phyloP scores from a whole-genome alignment of 371 early-diverging fungal genomes.

The Mucor ambiguus region DNA sequence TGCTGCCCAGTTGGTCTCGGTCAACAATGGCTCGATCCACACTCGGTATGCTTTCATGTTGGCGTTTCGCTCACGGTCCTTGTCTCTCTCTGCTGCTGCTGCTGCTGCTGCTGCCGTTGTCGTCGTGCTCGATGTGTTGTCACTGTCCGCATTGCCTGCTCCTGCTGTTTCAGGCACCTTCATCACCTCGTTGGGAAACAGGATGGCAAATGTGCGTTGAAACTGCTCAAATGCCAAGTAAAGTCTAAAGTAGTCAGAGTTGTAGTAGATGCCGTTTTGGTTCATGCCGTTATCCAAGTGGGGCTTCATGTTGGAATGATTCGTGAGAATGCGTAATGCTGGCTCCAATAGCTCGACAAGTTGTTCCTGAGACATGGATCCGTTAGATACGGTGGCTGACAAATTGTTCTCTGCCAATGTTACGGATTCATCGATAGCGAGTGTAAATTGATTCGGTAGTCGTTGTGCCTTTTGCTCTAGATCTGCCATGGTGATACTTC shows the following conservation, averaged over 20 bases:
- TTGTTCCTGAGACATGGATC: slow-evolving; percentile 27
- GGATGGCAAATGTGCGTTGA: slow-evolving; percentile 37
- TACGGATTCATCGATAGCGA: slow-evolving; percentile 31
- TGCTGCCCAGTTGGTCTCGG: slow-evolving; percentile 53
- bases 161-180: slow-evolving; percentile 12
- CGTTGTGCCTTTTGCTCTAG: slow-evolving; percentile 48
- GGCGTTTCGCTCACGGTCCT: slow-evolving; percentile 45
- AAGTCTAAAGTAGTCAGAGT: slow-evolving; percentile 51
- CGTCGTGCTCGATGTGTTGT: not conserved
- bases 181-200: slow-evolving; percentile 38
- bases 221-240: slow-evolving; percentile 56
- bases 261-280: slow-evolving; percentile 57
- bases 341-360: slow-evolving; percentile 36
- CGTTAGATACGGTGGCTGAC: slow-evolving; percentile 9
- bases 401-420: slow-evolving; percentile 1
- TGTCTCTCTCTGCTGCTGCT: slow-evolving; percentile 28
- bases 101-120: not conserved
- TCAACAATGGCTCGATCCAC: slow-evolving; percentile 48
- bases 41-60: slow-evolving; percentile 52
- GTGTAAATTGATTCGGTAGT: slow-evolving; percentile 33
- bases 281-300: slow-evolving; percentile 57
- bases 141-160: not conserved
- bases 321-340: slow-evolving; percentile 36
- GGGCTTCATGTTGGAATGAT: slow-evolving; percentile 51
- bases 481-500: slow-evolving; percentile 41